Conservation (phyloP, 2,329 filamentous ascomycete genomes). For the Talaromyces sp. region DNA sequence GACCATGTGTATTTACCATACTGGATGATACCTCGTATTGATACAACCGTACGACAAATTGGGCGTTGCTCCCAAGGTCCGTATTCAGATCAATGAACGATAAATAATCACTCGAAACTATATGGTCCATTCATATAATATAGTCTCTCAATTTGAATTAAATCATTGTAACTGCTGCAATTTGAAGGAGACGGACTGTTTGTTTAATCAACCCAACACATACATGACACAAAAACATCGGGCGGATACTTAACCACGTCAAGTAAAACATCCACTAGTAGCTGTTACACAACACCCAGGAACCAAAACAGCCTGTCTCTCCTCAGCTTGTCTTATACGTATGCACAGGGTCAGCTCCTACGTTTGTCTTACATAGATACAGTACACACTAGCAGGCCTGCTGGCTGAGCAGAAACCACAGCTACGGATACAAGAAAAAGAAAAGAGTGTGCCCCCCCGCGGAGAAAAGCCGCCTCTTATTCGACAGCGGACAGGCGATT, state of each 20-base stretch:
- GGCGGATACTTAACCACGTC: background rate
- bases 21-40: background rate
- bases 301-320: conserved; percentile 3
- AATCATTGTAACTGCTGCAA: background rate
- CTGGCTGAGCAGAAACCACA: background rate
- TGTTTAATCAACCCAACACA: background rate
- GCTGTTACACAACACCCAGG: conserved; percentile 5
- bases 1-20: background rate
- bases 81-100: background rate
- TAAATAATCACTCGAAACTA: background rate
- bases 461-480: background rate
- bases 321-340: background rate
- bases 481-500: background rate
- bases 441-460: background rate
- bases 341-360: background rate
- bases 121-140: too few relatives aligned
- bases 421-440: background rate
- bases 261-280: conserved; percentile 6
- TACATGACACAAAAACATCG: conserved; percentile 5
- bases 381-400: background rate
- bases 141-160: background rate
- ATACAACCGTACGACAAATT: background rate
- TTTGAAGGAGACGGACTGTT: background rate
- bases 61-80: background rate
- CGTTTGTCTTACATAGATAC: background rate